Evolutionary conservation across 176 grass and related monocot species (phyloP), one percentile per base, ranked within the genome.

Genomic region (Phragmites australis): DNA sequence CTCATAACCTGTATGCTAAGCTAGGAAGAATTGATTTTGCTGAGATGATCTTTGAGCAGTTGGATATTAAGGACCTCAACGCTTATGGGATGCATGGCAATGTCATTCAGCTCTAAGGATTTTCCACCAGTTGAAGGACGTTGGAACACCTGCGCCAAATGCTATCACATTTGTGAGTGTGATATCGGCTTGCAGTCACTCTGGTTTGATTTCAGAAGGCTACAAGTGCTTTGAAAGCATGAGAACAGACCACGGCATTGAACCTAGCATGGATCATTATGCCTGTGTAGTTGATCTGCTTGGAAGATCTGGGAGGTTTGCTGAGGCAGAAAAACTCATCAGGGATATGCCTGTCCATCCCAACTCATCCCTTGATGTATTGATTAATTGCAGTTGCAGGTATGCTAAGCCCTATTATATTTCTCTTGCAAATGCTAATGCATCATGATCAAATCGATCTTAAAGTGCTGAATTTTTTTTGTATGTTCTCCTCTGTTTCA

Each of bases 271-370:
- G 73, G 92, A 94, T 51, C 92, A 91, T 69, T 94, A 89, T n/a
- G 86, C 92, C 42, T 86, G 83, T 22, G 74, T 91, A 12, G 89
- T 94, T 59, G 92, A 94, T 66, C 89, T 91, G 16, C 82, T 91
- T 68, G 89, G 92, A 86, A 81, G 89, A 34, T 91, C 83, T 59
- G 92, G 83, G 44, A 91, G 85, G 32, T 85, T 94, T 65, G 6
- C 21, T 9, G 84, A 87, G 65, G 92, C 89, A 76, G 89, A 84
- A 76, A n/a, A 86, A 56, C 89, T 89, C 19, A 85, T 94, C 56
- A 81, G 74, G 47, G 68, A 82, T 9, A 91, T 94, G 92, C 92
- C 83, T 71, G 58, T 91, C 21, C 23, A 21, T 74, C 92, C 86
- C 9, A 55, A 88, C 27, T 68, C 86, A 53, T 89, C 86, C 42